Conservation (phyloP, 2,329 filamentous ascomycete species). For the Colletotrichum musicola region DNA sequence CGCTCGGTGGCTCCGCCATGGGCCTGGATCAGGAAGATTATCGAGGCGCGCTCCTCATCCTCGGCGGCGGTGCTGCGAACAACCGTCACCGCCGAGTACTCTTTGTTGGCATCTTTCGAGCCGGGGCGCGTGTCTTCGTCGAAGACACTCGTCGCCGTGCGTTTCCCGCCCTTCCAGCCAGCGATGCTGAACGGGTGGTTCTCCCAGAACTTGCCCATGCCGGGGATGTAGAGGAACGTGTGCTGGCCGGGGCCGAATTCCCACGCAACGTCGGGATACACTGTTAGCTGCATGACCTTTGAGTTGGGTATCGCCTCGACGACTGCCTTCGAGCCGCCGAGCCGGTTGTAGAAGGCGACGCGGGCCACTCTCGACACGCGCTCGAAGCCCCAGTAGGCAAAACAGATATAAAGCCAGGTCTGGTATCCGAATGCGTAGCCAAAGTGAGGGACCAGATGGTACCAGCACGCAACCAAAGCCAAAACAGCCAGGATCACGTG, state of each 20-base stretch:
- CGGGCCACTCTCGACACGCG: constrained; percentile 45
- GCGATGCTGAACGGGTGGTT: constrained; percentile 49
- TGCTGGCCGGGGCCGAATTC: constrained; percentile 49
- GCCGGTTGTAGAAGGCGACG: constrained; percentile 44
- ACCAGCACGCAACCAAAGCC: constrained; percentile 50
- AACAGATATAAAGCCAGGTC: constrained; percentile 50
- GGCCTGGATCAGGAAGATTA: constrained; percentile 17
- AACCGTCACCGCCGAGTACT: neutral
- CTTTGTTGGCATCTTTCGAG: neutral
- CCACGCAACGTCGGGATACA: constrained; percentile 53
- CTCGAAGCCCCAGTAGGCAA: constrained; percentile 48
- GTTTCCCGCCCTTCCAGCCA: neutral
- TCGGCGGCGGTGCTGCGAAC: neutral
- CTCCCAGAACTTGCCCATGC: constrained; percentile 50
- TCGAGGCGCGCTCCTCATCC: neutral
- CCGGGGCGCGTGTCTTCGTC: too few relatives aligned
- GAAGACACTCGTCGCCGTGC: neutral
- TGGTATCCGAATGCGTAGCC: constrained; percentile 52
- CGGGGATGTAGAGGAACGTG: constrained; percentile 52
- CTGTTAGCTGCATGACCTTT: constrained; percentile 55
- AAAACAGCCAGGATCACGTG: constrained; percentile 50
- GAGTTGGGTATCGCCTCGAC: constrained; percentile 12
- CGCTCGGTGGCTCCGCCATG: constrained; percentile 2
- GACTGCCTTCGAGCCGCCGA: constrained; percentile 40
- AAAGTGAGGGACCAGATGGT: constrained; percentile 52